Evolutionary conservation across 2,329 filamentous ascomycete species (phyloP).

Genomic region (Capronia epimyces): DNA sequence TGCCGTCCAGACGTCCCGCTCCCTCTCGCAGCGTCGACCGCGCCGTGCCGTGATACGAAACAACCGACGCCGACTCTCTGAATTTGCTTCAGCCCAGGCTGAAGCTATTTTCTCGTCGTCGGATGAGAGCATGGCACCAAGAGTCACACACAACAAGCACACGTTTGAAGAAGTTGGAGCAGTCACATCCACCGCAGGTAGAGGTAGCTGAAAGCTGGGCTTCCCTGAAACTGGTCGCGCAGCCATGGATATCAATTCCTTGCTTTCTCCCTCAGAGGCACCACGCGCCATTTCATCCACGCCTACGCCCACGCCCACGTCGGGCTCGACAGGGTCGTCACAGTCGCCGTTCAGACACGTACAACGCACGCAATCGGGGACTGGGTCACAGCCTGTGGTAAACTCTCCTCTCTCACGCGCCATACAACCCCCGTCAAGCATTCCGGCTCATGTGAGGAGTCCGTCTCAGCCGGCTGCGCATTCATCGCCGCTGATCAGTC

Average conservation of each 20-base stretch:
- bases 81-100: background rate
- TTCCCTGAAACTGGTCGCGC: background rate
- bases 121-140: conserved; percentile 11
- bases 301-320: conserved; percentile 18
- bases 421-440: conserved; percentile 29
- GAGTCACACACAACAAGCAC: background rate
- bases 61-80: background rate
- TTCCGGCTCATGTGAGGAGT: conserved; percentile 36
- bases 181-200: background rate
- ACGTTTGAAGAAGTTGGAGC: conserved; percentile 15
- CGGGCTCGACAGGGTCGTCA: conserved; percentile 33
- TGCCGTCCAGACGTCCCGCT: no score
- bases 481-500: conserved; percentile 36
- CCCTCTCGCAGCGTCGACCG: no score
- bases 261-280: conserved; percentile 25
- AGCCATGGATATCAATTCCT: conserved; percentile 28
- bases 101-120: background rate
- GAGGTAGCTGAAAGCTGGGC: background rate
- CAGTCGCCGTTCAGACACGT: conserved; percentile 37
- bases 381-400: conserved; percentile 27
- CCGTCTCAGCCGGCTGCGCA: conserved; percentile 36
- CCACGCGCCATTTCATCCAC: conserved; percentile 13
- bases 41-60: no score
- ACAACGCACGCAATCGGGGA: conserved; percentile 35
- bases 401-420: conserved; percentile 40